Conservation (phyloP, 2,329 filamentous ascomycete genomes). For the Venturiaceae sp. region DNA sequence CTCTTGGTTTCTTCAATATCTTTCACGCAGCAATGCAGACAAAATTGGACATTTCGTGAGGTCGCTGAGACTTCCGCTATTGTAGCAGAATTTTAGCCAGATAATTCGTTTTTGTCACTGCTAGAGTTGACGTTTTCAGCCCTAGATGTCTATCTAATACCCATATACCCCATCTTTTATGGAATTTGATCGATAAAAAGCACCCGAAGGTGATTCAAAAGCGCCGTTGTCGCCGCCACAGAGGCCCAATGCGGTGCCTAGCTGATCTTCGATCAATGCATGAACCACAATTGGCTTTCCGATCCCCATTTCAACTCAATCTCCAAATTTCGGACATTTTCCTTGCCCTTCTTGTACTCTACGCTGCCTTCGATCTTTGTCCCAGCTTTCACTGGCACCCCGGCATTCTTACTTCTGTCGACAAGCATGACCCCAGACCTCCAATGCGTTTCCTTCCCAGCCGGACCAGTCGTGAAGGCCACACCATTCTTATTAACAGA, state of each 20-base stretch:
- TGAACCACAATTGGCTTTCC: background rate
- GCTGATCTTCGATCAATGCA: background rate
- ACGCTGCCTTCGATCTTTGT: conserved; percentile 57
- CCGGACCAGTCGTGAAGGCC: conserved; percentile 83
- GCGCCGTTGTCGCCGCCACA: too few species aligned
- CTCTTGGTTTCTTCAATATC: too few species aligned
- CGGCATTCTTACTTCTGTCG: conserved; percentile 43
- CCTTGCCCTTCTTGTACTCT: conserved; percentile 55
- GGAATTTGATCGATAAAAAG: too few species aligned
- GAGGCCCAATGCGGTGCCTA: too few species aligned
- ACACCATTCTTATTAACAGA: conserved; percentile 43
- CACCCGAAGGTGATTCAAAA: background rate
- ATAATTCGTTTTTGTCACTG: too few species aligned
- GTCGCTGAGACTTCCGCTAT: too few species aligned
- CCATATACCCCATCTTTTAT: too few species aligned
- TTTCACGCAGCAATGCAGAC: too few species aligned
- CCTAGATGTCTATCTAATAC: too few species aligned
- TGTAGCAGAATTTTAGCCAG: too few species aligned
- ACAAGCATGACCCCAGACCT: conserved; percentile 70
- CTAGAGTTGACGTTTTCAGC: too few species aligned
- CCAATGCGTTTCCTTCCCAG: conserved; percentile 76
- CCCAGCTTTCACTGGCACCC: conserved; percentile 40
- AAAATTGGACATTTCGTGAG: too few species aligned
- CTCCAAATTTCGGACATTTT: conserved; percentile 28
- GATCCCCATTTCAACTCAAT: conserved; percentile 25